Evolutionary conservation across 179 eudicot species (phyloP).

Genomic region (Spergularia azorica): DNA sequence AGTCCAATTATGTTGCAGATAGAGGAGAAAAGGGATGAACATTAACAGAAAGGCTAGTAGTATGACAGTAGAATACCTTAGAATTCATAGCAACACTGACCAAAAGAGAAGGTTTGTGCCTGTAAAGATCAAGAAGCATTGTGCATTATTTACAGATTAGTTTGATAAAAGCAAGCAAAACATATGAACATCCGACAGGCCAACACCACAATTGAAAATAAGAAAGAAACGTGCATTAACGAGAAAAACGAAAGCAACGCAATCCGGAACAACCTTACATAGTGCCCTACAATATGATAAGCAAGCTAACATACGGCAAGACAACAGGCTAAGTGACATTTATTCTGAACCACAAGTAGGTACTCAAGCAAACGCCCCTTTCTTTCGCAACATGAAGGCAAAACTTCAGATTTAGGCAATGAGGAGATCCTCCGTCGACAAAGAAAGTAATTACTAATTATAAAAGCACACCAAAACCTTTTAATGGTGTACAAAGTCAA

Average conservation of each 20-base stretch:
- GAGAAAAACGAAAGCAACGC: too few species aligned
- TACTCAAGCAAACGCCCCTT: not conserved
- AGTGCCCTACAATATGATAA: too few species aligned
- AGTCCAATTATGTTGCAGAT: not conserved
- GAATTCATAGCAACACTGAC: slow-evolving; percentile 67
- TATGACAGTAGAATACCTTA: slow-evolving; percentile 45
- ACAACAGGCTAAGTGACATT: not conserved
- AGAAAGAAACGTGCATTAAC: not conserved
- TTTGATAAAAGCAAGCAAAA: not conserved
- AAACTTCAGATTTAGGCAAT: not conserved
- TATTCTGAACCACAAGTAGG: not conserved
- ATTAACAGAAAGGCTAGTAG: not conserved
- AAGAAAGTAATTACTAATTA: not conserved
- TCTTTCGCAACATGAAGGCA: not conserved
- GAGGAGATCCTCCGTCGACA: not conserved
- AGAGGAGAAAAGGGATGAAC: not conserved
- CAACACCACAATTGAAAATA: not conserved
- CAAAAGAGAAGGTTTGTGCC: slow-evolving; percentile 70
- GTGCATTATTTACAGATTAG: slow-evolving; percentile 9
- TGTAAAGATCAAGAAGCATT: slow-evolving; percentile 37
- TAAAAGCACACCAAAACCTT: not conserved
- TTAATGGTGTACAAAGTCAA: not conserved
- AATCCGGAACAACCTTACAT: too few species aligned
- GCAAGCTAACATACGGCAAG: not conserved
- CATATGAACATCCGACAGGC: not conserved